A percentile compares a stretch with the other conserved stretches of the same genome.
phyloP scores from a whole-genome alignment of 1,284 basidiomycete genomes.

The Trichosporon asahii region DNA sequence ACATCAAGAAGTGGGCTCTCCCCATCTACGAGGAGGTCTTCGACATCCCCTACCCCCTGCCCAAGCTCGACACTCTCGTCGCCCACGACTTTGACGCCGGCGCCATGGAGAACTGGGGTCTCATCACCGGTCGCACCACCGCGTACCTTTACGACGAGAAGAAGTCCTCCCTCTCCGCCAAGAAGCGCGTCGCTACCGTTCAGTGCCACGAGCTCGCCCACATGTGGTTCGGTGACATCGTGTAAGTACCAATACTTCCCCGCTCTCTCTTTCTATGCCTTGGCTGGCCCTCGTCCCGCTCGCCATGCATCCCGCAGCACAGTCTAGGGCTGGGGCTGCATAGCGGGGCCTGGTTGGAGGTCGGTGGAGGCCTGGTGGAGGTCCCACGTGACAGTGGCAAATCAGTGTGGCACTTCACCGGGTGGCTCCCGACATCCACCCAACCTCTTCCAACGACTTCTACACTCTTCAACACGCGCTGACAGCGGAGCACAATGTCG shows the following conservation, averaged over 20 bases:
- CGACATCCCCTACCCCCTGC: conserved; percentile 83
- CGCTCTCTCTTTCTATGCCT: not conserved
- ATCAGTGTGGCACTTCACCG: not conserved
- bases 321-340: too few species aligned
- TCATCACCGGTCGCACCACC: conserved; percentile 85
- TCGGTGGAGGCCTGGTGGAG: not conserved
- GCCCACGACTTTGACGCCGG: conserved; percentile 85
- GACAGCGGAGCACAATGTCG: conserved; percentile 62
- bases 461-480: not conserved
- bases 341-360: not conserved
- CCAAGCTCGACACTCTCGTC: conserved; percentile 83
- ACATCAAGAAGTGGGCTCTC: conserved; percentile 80
- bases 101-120: conserved; percentile 94
- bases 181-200: conserved; percentile 72
- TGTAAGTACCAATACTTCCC: not conserved
- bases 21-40: conserved; percentile 93
- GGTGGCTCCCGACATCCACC: not conserved
- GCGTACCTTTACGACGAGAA: conserved; percentile 76
- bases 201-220: conserved; percentile 51
- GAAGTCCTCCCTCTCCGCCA: conserved; percentile 69
- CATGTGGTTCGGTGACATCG: conserved; percentile 76
- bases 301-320: not conserved
- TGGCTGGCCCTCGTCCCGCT: too few species aligned
- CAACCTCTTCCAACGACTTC: not conserved
- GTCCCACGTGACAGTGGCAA: not conserved